phyloP scores from a whole-genome alignment of 2,329 filamentous ascomycete genomes.

The Sphaerostilbella broomeana region DNA sequence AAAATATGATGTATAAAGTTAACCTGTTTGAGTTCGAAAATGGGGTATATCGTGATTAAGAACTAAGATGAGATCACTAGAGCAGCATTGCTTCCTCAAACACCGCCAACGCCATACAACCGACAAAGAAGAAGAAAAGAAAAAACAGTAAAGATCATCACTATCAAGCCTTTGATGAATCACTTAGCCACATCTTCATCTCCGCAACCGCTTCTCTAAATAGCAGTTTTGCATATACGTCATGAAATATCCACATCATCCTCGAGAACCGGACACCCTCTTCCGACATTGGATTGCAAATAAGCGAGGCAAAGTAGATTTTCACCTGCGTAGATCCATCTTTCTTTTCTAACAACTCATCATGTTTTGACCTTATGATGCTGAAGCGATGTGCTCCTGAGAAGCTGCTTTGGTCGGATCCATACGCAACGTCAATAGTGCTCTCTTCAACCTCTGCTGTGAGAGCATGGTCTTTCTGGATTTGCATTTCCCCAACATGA shows the following conservation, averaged over 20 bases:
- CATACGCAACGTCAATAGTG: conserved; percentile 25
- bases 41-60: too few species aligned
- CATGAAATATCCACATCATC: conserved; percentile 20
- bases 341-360: neutral
- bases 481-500: conserved; percentile 18
- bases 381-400: conserved; percentile 25
- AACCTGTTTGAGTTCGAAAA: too few species aligned
- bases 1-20: too few species aligned
- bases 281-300: conserved; percentile 22
- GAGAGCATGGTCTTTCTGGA: neutral
- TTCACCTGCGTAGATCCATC: conserved; percentile 7
- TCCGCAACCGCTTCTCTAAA: conserved; percentile 22
- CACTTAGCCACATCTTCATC: conserved; percentile 9
- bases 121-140: too few species aligned
- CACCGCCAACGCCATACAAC: too few species aligned
- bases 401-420: conserved; percentile 20
- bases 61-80: too few species aligned
- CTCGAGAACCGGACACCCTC: conserved; percentile 9
- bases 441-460: conserved; percentile 15
- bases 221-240: conserved; percentile 19
- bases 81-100: too few species aligned
- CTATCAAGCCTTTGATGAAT: too few species aligned
- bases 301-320: conserved; percentile 19
- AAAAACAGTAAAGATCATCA: too few species aligned
- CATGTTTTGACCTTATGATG: conserved; percentile 18